Conservation (phyloP, 2,329 filamentous ascomycete species). For the Fusarium sp. region DNA sequence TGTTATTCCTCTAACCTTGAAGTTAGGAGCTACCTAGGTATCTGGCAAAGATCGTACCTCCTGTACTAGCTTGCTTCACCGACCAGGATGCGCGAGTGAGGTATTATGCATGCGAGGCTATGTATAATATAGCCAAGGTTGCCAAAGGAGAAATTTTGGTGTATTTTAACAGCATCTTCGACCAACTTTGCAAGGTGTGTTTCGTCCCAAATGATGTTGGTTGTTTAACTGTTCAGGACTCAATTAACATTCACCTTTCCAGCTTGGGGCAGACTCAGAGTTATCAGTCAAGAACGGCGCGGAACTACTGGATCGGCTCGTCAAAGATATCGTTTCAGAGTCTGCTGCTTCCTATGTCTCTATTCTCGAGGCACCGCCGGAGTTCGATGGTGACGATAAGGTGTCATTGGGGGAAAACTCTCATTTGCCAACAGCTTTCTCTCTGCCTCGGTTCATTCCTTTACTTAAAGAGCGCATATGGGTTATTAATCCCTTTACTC, state of each 20-base stretch:
- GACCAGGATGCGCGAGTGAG: slow-evolving; percentile 97
- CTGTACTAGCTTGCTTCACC: slow-evolving; percentile 96
- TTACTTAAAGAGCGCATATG: slow-evolving; percentile 94
- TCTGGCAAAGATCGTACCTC: slow-evolving; percentile 93
- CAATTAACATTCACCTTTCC: slow-evolving; percentile 20
- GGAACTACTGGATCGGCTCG: slow-evolving; percentile 91
- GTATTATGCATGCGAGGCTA: slow-evolving; percentile 99
- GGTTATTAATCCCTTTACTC: slow-evolving; percentile 93
- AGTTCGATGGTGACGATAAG: slow-evolving; percentile 63
- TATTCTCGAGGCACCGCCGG: slow-evolving; percentile 76
- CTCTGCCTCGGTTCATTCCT: slow-evolving; percentile 90
- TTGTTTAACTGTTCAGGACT: not conserved
- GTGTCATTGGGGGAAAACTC: slow-evolving; percentile 62
- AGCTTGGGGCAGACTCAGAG: slow-evolving; percentile 97
- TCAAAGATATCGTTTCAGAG: slow-evolving; percentile 97
- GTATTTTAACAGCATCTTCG: slow-evolving; percentile 99
- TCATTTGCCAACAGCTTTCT: slow-evolving; percentile 87
- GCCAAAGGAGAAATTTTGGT: slow-evolving; percentile 97
- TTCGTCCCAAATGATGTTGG: not conserved
- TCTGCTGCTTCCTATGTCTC: slow-evolving; percentile 96
- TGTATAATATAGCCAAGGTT: slow-evolving; percentile 99
- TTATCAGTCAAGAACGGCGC: slow-evolving; percentile 98
- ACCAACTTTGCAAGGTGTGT: slow-evolving; percentile 91
- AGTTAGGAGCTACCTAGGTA: slow-evolving; percentile 89
- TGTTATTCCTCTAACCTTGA: slow-evolving; percentile 16